A percentile compares a stretch with the other conserved stretches of the same genome.
Conservation (phyloP, 805 yeast genomes). For the Candida oleophila region DNA sequence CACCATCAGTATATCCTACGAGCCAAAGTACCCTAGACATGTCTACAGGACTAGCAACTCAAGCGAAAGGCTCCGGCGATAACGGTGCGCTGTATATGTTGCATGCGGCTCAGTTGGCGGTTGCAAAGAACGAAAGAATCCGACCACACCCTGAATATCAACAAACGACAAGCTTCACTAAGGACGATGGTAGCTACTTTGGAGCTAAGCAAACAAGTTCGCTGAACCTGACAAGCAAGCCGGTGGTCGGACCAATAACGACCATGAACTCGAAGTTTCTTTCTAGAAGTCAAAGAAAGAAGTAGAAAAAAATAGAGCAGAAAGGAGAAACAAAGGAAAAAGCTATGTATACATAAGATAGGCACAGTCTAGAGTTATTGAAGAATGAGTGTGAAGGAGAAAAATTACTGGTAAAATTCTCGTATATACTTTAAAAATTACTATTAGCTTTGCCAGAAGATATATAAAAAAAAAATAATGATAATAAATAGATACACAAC, state of each 20-base stretch:
- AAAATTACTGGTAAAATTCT: no score
- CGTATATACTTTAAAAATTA: no score
- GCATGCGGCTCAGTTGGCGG: constrained; percentile 47
- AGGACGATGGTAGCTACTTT: constrained; percentile 19
- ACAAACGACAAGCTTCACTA: constrained; percentile 38
- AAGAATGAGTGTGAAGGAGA: no score
- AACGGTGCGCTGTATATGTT: constrained; percentile 35
- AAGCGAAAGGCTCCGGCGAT: constrained; percentile 9
- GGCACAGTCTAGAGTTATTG: no score
- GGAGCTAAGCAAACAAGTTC: not conserved
- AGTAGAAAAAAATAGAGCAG: constrained; percentile 13
- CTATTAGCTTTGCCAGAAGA: no score
- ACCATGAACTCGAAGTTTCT: constrained; percentile 60
- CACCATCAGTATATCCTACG: constrained; percentile 24
- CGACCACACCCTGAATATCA: constrained; percentile 17
- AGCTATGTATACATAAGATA: not conserved
- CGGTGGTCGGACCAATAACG: constrained; percentile 38
- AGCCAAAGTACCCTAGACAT: constrained; percentile 16
- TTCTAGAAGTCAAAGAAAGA: constrained; percentile 53
- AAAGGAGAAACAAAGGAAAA: not conserved
- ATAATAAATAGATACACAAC: no score
- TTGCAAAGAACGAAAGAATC: constrained; percentile 26
- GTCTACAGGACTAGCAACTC: constrained; percentile 28
- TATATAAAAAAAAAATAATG: no score
- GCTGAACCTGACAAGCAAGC: constrained; percentile 6